A percentile compares a stretch with the other conserved stretches of the same genome.
phyloP scores from a whole-genome alignment of 2,329 filamentous ascomycete genomes.

The Teratosphaeria gauchensis region DNA sequence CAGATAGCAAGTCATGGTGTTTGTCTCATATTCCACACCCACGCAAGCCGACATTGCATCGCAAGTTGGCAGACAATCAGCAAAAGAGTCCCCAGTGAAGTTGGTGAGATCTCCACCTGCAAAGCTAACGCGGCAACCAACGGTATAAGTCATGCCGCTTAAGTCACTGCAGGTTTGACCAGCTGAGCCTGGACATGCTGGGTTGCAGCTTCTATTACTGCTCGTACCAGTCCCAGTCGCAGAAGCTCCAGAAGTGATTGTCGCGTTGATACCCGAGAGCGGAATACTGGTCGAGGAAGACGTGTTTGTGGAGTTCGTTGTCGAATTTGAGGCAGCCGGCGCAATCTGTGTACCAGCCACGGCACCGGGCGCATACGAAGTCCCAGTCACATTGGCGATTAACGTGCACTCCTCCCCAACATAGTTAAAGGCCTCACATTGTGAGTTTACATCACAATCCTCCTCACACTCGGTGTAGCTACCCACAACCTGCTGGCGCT shows the following conservation, averaged over 20 bases:
- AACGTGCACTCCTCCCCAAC: slow-evolving; percentile 20
- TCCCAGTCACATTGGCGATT: slow-evolving; percentile 20
- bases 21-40: slow-evolving; percentile 11
- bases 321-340: not conserved
- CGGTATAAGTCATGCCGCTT: slow-evolving; percentile 8
- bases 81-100: slow-evolving; percentile 6
- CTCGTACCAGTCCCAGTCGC: not conserved
- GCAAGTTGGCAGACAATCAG: slow-evolving; percentile 12
- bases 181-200: slow-evolving; percentile 11
- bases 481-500: not conserved
- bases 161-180: slow-evolving; percentile 12
- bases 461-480: slow-evolving; percentile 8
- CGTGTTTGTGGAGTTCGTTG: not conserved
- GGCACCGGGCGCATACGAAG: slow-evolving; percentile 11
- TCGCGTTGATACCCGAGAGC: not conserved
- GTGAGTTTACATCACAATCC: slow-evolving; percentile 15
- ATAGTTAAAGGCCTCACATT: slow-evolving; percentile 23
- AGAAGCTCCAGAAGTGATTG: not conserved
- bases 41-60: slow-evolving; percentile 11
- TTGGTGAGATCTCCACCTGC: slow-evolving; percentile 11
- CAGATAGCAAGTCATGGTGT: slow-evolving; percentile 10
- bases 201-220: slow-evolving; percentile 1
- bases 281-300: not conserved
- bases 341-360: slow-evolving; percentile 11
- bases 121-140: slow-evolving; percentile 12